These are phyloP conservation scores for Podaxis carcinomalis DNA, from an alignment of 768 basidiomycete genomes.

Conservation along the genomic window DNA sequence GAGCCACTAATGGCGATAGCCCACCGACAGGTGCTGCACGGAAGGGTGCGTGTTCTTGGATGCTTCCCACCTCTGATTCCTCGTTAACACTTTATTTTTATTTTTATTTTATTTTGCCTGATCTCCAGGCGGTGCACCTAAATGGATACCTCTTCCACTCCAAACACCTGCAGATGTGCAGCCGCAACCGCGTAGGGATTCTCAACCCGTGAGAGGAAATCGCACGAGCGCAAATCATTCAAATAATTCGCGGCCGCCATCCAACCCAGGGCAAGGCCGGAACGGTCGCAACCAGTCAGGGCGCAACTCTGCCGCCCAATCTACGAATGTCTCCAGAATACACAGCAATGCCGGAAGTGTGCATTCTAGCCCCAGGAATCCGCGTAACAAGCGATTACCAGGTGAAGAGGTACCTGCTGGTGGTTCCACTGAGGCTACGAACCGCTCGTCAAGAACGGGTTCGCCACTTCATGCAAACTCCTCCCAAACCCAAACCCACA, in stretches of 20 bases:
- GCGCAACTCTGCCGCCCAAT: slow-evolving; percentile 23
- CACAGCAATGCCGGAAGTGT: slow-evolving; percentile 34
- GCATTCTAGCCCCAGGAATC: slow-evolving; percentile 19
- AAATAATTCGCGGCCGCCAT: not conserved
- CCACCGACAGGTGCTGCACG: not conserved
- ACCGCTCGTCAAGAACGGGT: slow-evolving; percentile 2
- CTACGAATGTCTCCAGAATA: slow-evolving; percentile 25
- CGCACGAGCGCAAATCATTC: not conserved
- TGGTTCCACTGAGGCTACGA: slow-evolving; percentile 1
- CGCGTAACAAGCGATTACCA: slow-evolving; percentile 35
- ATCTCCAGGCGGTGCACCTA: slow-evolving; percentile 5
- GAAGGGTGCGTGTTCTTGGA: not conserved
- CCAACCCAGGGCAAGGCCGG: slow-evolving; percentile 6
- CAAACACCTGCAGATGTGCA: slow-evolving; percentile 1
- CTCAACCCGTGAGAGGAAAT: not conserved
- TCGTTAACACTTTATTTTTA: not conserved
- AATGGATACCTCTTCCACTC: slow-evolving; percentile 7
- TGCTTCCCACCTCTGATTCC: not conserved
- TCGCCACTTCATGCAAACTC: not conserved
- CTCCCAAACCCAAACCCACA: not conserved
- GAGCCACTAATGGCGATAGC: not conserved
- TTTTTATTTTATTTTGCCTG: not conserved
- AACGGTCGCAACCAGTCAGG: slow-evolving; percentile 23
- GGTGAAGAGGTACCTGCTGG: slow-evolving; percentile 26
- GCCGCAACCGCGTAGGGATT: not conserved